A percentile compares a stretch with the other conserved stretches of the same genome.
Evolutionary conservation across 192 early-diverging fungal genomes (phyloP).

Genomic region (Linnemannia hyalina): DNA sequence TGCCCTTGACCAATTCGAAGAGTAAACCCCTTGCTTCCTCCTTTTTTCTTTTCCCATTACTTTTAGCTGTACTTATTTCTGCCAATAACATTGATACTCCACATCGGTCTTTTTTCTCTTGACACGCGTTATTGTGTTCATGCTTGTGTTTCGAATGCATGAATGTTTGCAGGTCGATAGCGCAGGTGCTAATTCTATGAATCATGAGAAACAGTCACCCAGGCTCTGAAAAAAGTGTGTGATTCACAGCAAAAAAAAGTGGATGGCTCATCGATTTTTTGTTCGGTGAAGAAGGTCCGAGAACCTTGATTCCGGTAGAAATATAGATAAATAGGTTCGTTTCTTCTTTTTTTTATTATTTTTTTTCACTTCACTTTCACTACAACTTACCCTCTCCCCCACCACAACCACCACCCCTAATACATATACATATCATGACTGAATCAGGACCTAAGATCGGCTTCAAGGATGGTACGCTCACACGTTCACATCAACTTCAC

Average conservation of each 20-base stretch:
- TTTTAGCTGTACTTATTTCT: background rate
- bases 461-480: constrained; percentile 48
- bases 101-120: background rate
- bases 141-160: too few species aligned
- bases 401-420: background rate
- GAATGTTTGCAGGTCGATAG: too few species aligned
- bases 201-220: constrained; percentile 13
- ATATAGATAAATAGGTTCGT: background rate
- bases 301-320: background rate
- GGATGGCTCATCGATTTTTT: constrained; percentile 4
- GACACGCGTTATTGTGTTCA: background rate
- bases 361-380: constrained; percentile 8
- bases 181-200: background rate
- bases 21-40: constrained; percentile 1
- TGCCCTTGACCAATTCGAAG: constrained; percentile 44
- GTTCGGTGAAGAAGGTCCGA: background rate
- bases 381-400: background rate
- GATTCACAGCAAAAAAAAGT: background rate
- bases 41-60: background rate
- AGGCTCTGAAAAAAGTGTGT: background rate
- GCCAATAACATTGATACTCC: too few species aligned
- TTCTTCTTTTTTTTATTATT: background rate
- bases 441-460: constrained; percentile 46
- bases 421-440: constrained; percentile 25
- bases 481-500: background rate